Evolutionary conservation across 2,329 filamentous ascomycete genomes (phyloP).

Genomic region (Lasiodiplodia gonubiensis): DNA sequence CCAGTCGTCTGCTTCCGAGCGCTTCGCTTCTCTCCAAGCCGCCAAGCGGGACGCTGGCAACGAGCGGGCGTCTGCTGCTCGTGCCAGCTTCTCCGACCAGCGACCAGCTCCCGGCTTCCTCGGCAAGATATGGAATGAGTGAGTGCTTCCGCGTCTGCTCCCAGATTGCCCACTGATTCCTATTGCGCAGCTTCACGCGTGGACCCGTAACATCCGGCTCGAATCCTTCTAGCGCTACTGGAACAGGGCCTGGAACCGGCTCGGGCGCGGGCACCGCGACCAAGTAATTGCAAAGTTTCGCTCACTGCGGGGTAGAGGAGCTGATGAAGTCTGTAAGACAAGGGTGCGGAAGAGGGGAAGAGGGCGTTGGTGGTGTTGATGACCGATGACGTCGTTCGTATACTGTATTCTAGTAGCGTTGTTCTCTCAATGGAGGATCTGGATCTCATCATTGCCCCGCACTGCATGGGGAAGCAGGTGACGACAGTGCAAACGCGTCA

Average conservation of each 20-base stretch:
- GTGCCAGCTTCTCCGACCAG: slow-evolving; percentile 28
- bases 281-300: no score
- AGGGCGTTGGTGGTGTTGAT: slow-evolving; percentile 2
- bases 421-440: background rate
- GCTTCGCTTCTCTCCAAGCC: slow-evolving; percentile 22
- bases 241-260: background rate
- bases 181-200: slow-evolving; percentile 13
- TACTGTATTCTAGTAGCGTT: slow-evolving; percentile 4
- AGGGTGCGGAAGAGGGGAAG: background rate
- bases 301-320: no score
- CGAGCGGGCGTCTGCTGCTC: slow-evolving; percentile 9
- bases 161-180: background rate
- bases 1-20: slow-evolving; percentile 24
- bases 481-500: slow-evolving; percentile 23
- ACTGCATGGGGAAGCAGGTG: background rate
- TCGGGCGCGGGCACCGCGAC: background rate
- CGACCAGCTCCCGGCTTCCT: slow-evolving; percentile 22
- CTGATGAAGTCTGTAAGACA: background rate
- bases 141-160: background rate
- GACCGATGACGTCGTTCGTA: slow-evolving; percentile 5
- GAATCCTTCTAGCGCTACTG: background rate
- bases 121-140: slow-evolving; percentile 29
- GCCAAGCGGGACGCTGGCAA: slow-evolving; percentile 25
- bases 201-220: slow-evolving; percentile 1
- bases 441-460: no score